A percentile compares a stretch with the other conserved stretches of the same genome.
phyloP scores from a whole-genome alignment of 1,139 yeast species.

The Hanseniaspora sp. region DNA sequence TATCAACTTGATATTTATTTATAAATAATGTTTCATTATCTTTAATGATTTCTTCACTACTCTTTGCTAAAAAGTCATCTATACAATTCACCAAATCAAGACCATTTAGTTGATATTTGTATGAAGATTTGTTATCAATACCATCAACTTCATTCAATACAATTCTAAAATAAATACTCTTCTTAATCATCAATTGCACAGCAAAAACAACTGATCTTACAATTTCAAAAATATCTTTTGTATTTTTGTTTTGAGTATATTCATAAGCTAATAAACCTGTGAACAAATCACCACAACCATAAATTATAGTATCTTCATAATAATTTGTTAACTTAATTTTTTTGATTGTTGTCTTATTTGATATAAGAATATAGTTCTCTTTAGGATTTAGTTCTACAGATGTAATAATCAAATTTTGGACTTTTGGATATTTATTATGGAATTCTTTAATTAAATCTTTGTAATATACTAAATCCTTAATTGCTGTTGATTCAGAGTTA shows the following conservation, averaged over 20 bases:
- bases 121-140: background rate
- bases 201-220: constrained; percentile 29
- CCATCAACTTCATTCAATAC: constrained; percentile 6
- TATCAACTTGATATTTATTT: background rate
- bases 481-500: constrained; percentile 26
- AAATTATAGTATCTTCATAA: constrained; percentile 34
- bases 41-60: background rate
- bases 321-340: constrained; percentile 16
- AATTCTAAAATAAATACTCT: constrained; percentile 26
- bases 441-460: constrained; percentile 38
- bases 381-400: constrained; percentile 29
- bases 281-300: constrained; percentile 90
- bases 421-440: constrained; percentile 40
- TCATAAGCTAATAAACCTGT: constrained; percentile 66
- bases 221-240: constrained; percentile 20
- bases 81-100: constrained; percentile 8
- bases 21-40: background rate
- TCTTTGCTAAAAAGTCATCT: background rate
- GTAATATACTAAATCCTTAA: constrained; percentile 36
- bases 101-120: constrained; percentile 5
- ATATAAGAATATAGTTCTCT: constrained; percentile 27
- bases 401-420: constrained; percentile 60
- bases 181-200: constrained; percentile 28
- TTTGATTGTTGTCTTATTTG: constrained; percentile 27
- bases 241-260: constrained; percentile 30